Evolutionary conservation across 805 yeast genomes (phyloP).

Genomic region (Brettanomyces bruxellensis): DNA sequence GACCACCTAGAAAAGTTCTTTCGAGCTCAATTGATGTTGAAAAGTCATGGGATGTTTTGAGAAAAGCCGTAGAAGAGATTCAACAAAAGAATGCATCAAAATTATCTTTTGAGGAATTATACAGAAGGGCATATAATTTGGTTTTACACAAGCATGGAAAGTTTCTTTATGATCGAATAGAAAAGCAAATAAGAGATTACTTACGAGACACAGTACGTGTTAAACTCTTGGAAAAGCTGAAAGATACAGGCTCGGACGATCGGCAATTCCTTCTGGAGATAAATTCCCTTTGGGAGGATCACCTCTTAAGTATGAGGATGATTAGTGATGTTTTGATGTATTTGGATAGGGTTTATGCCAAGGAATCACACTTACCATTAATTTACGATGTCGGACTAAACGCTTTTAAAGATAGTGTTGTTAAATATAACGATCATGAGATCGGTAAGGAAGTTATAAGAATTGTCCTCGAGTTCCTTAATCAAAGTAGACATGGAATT

Average conservation of each 20-base stretch:
- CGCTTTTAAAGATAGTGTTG: constrained; percentile 51
- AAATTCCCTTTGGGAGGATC: constrained; percentile 58
- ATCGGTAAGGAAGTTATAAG: constrained; percentile 44
- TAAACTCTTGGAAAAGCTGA: constrained; percentile 7
- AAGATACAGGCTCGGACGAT: constrained; percentile 11
- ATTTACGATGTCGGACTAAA: constrained; percentile 68
- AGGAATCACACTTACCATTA: constrained; percentile 50
- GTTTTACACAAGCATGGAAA: constrained; percentile 66
- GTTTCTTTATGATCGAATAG: constrained; percentile 53
- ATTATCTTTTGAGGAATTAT: constrained; percentile 74
- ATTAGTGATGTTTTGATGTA: constrained; percentile 81
- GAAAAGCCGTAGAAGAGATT: constrained; percentile 64
- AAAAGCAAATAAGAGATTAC: constrained; percentile 37
- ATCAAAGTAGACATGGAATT: constrained; percentile 43
- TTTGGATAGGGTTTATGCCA: constrained; percentile 76
- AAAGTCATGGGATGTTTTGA: constrained; percentile 55
- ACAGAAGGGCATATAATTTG: constrained; percentile 67
- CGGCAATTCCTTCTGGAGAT: constrained; percentile 25
- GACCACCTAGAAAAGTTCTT: constrained; percentile 51
- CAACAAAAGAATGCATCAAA: constrained; percentile 62
- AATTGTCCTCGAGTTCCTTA: constrained; percentile 46
- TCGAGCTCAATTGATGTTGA: constrained; percentile 45
- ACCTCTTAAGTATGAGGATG: constrained; percentile 62
- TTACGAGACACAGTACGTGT: constrained; percentile 25
- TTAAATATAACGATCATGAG: constrained; percentile 38